Conservation (phyloP, 1,284 basidiomycete species). For the Austroboletus novae-zelandiae region DNA sequence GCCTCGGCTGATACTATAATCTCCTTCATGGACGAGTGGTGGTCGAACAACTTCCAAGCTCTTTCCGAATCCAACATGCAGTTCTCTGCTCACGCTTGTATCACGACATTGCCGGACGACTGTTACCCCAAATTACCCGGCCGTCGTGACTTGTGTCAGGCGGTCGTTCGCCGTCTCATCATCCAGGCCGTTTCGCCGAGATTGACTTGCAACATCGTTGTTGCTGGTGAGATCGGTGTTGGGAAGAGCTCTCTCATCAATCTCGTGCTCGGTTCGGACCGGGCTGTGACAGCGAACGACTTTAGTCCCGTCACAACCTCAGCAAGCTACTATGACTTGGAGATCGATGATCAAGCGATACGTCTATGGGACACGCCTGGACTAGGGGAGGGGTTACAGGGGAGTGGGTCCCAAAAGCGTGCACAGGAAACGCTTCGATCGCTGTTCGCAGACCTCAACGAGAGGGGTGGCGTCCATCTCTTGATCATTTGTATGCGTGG, state of each 20-base stretch:
- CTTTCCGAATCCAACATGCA: constrained; percentile 20
- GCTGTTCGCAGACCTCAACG: constrained; percentile 22
- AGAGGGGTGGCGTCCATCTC: constrained; percentile 29
- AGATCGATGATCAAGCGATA: constrained; percentile 8
- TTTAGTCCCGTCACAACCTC: constrained; percentile 22
- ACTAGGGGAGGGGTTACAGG: background rate
- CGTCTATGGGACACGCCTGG: constrained; percentile 24
- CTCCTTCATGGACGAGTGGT: constrained; percentile 34
- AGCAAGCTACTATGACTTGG: constrained; percentile 17
- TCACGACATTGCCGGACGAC: constrained; percentile 30
- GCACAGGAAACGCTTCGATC: constrained; percentile 17
- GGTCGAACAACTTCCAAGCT: constrained; percentile 22
- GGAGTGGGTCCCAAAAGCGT: constrained; percentile 10
- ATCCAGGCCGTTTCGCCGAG: constrained; percentile 22
- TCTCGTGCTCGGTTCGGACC: constrained; percentile 21
- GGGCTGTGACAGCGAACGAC: constrained; percentile 19
- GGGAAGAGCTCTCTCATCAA: constrained; percentile 33
- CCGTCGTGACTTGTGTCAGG: constrained; percentile 19
- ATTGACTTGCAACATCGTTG: constrained; percentile 24
- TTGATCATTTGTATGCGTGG: constrained; percentile 30
- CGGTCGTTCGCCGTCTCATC: constrained; percentile 21
- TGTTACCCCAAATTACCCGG: constrained; percentile 26
- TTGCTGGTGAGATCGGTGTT: constrained; percentile 27
- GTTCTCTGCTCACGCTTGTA: constrained; percentile 31
- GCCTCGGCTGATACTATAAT: constrained; percentile 13